Evolutionary conservation across 1,139 yeast species (phyloP).

Genomic region (Suhomyces yuchorum): DNA sequence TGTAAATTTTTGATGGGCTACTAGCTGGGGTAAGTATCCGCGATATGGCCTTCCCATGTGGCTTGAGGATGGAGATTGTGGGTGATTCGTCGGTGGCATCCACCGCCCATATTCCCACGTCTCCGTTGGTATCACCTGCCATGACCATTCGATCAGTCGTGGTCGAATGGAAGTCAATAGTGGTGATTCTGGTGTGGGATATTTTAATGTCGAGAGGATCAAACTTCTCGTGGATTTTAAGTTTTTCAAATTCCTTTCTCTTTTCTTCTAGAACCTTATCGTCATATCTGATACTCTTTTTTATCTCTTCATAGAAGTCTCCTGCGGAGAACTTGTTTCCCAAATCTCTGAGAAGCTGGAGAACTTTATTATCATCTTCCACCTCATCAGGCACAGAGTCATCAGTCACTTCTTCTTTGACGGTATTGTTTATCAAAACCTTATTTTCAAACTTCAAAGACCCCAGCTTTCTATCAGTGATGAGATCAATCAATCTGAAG

Average conservation of each 20-base stretch:
- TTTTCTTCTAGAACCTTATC: constrained; percentile 45
- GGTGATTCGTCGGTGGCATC: constrained; percentile 47
- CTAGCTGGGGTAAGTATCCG: constrained; percentile 56
- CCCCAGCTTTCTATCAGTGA: constrained; percentile 47
- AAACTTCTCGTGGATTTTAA: constrained; percentile 55
- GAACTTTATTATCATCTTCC: constrained; percentile 36
- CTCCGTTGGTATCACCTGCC: constrained; percentile 88
- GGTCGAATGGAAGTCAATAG: constrained; percentile 77
- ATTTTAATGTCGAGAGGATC: constrained; percentile 74
- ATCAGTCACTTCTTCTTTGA: constrained; percentile 10
- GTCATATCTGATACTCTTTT: constrained; percentile 29
- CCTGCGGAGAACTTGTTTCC: constrained; percentile 72
- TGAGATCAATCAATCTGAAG: constrained; percentile 57
- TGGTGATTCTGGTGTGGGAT: constrained; percentile 71
- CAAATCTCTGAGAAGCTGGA: constrained; percentile 42
- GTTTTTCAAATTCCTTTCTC: constrained; percentile 53
- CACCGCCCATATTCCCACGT: constrained; percentile 88
- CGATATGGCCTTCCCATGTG: constrained; percentile 77
- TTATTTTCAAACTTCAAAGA: constrained; percentile 33
- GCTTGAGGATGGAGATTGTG: constrained; percentile 59
- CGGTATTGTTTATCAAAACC: constrained; percentile 18
- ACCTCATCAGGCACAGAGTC: constrained; percentile 23
- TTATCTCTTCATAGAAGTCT: constrained; percentile 65
- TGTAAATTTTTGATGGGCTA: constrained; percentile 56
- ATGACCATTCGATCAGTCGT: constrained; percentile 60